phyloP scores from a whole-genome alignment of 768 basidiomycete genomes.

The Trametes gibbosa region DNA sequence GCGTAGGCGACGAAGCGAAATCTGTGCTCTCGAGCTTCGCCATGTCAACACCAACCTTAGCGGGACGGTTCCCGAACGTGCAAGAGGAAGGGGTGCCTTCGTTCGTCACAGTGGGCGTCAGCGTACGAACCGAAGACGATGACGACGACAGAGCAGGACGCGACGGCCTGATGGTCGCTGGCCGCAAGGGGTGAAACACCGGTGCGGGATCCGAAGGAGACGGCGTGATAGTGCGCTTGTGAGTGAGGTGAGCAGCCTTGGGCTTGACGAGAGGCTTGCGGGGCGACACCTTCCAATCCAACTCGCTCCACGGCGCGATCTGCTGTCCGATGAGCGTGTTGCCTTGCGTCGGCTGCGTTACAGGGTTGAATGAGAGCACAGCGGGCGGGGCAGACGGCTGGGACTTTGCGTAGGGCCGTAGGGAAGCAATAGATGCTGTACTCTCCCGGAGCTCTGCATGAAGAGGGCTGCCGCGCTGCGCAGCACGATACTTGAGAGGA shows the following conservation, averaged over 20 bases:
- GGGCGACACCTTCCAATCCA: slow-evolving; percentile 41
- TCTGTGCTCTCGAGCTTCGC: slow-evolving; percentile 21
- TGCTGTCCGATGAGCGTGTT: slow-evolving; percentile 41
- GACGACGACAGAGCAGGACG: slow-evolving; percentile 19
- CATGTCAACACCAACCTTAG: slow-evolving; percentile 27
- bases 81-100: slow-evolving; percentile 39
- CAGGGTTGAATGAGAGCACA: background rate
- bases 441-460: slow-evolving; percentile 30
- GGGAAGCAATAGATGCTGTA: slow-evolving; percentile 44
- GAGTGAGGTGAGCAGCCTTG: slow-evolving; percentile 34
- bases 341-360: slow-evolving; percentile 8
- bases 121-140: slow-evolving; percentile 26
- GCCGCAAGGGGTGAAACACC: slow-evolving; percentile 57
- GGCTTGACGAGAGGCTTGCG: slow-evolving; percentile 30
- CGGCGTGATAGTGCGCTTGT: slow-evolving; percentile 57
- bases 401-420: slow-evolving; percentile 48
- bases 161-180: slow-evolving; percentile 37
- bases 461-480: slow-evolving; percentile 15
- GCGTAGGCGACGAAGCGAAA: slow-evolving; percentile 29
- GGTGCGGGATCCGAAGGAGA: slow-evolving; percentile 57
- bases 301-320: slow-evolving; percentile 61
- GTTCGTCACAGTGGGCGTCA: slow-evolving; percentile 28
- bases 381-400: slow-evolving; percentile 20
- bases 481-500: slow-evolving; percentile 30
- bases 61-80: slow-evolving; percentile 38